These are phyloP conservation scores for Entomortierella lignicola DNA, from an alignment of 192 early-diverging fungal genomes.

Conservation along the genomic window DNA sequence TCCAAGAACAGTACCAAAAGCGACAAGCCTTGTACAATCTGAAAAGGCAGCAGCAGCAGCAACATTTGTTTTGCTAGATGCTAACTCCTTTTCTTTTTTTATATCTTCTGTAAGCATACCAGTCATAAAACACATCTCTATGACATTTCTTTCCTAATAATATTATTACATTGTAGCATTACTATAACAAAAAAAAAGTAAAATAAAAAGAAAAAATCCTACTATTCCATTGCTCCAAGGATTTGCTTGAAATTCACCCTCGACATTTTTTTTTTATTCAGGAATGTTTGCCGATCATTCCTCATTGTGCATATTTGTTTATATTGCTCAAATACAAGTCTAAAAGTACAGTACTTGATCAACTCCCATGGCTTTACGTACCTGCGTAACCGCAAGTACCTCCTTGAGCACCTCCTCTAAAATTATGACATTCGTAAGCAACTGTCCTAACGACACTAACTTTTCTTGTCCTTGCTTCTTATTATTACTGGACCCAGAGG, in stretches of 20 bases:
- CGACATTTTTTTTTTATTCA: neutral
- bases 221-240: slow-evolving; percentile 3
- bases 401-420: slow-evolving; percentile 95
- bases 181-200: neutral
- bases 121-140: neutral
- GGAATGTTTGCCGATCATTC: neutral
- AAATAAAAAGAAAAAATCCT: neutral
- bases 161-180: neutral
- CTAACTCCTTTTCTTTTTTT: neutral
- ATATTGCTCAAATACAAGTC: neutral
- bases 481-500: too few relatives aligned
- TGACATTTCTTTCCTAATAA: neutral
- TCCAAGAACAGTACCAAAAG: slow-evolving; percentile 20
- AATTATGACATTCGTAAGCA: slow-evolving; percentile 93
- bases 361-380: slow-evolving; percentile 77
- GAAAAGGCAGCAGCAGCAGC: slow-evolving; percentile 14
- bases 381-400: slow-evolving; percentile 86
- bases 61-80: neutral
- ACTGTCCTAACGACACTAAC: slow-evolving; percentile 60
- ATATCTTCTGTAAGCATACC: neutral
- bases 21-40: slow-evolving; percentile 20
- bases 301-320: neutral
- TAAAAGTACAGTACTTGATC: slow-evolving; percentile 67
- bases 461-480: slow-evolving; percentile 48
- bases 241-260: neutral